A percentile compares a stretch with the other conserved stretches of the same genome.
These are phyloP conservation scores for Lomentospora prolificans DNA, from an alignment of 2,329 filamentous ascomycete species.

Conservation along the genomic window DNA sequence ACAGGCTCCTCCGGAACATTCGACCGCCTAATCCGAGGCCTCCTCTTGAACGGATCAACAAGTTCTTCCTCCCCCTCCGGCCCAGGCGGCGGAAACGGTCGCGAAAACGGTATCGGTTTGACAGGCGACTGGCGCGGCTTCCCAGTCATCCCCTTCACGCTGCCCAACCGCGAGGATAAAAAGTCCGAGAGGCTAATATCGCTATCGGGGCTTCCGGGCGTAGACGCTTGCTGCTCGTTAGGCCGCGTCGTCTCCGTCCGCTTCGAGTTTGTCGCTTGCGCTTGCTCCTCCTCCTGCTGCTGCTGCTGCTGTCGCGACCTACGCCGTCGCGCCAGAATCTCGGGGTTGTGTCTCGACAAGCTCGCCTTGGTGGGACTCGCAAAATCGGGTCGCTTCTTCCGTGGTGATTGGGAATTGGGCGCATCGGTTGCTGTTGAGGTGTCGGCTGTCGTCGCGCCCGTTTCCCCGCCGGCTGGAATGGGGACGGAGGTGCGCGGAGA, in stretches of 20 bases:
- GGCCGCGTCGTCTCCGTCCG: neutral
- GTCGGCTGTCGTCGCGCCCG: slow-evolving; percentile 1
- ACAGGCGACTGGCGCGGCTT: slow-evolving; percentile 24
- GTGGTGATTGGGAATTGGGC: slow-evolving; percentile 11
- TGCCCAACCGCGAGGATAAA: slow-evolving; percentile 21
- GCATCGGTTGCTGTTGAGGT: slow-evolving; percentile 14
- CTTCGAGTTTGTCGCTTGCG: slow-evolving; percentile 7
- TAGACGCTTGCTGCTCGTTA: neutral
- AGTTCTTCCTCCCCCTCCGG: slow-evolving; percentile 31
- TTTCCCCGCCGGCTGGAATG: slow-evolving; percentile 16
- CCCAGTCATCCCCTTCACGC: slow-evolving; percentile 29
- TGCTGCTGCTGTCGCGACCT: slow-evolving; percentile 1
- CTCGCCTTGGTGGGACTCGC: slow-evolving; percentile 59
- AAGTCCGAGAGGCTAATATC: slow-evolving; percentile 19
- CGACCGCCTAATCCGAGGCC: slow-evolving; percentile 9
- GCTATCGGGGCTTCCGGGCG: slow-evolving; percentile 13
- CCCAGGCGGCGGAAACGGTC: slow-evolving; percentile 36
- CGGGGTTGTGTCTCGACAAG: slow-evolving; percentile 49
- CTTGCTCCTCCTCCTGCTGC: slow-evolving; percentile 2
- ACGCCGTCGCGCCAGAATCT: slow-evolving; percentile 37
- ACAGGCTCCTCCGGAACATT: slow-evolving; percentile 13
- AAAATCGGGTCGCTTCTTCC: slow-evolving; percentile 42
- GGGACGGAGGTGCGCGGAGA: slow-evolving; percentile 42
- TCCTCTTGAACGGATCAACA: slow-evolving; percentile 19
- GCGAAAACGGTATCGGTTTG: slow-evolving; percentile 28